Evolutionary conservation across 257 asterid genomes (phyloP).

Genomic region (Plantago major): DNA sequence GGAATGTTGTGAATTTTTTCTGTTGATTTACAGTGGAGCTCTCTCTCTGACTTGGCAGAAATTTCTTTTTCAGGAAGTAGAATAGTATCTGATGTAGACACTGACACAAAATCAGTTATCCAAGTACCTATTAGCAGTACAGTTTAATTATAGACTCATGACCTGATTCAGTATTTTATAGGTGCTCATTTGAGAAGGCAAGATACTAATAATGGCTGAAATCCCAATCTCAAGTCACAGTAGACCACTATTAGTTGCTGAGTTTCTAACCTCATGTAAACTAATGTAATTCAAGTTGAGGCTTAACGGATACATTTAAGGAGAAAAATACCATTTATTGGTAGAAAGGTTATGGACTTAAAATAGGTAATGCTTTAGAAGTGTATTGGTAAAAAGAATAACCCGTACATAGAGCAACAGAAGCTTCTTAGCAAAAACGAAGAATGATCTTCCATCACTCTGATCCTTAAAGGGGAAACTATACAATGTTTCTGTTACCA

Average conservation of each 20-base stretch:
- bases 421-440: conserved; percentile 14
- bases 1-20: conserved; percentile 20
- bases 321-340: not conserved
- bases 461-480: not conserved
- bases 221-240: not conserved
- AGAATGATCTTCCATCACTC: conserved; percentile 13
- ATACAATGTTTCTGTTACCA: conserved; percentile 9
- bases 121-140: conserved; percentile 26
- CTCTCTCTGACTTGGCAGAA: conserved; percentile 26
- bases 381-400: conserved; percentile 13
- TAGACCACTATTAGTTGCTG: not conserved
- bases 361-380: conserved; percentile 18
- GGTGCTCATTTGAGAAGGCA: not conserved
- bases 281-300: conserved; percentile 6
- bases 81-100: conserved; percentile 21
- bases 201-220: conserved; percentile 2
- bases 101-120: conserved; percentile 25
- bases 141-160: conserved; percentile 14
- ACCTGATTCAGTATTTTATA: not conserved
- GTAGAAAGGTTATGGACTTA: not conserved
- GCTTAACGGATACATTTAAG: conserved; percentile 6
- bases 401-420: conserved; percentile 1
- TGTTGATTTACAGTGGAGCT: conserved; percentile 14
- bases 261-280: conserved; percentile 10
- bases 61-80: conserved; percentile 26